Percentiles rank a stretch among this genome's conserved stretches.
Evolutionary conservation across 2,329 filamentous ascomycete genomes (phyloP).

Genomic region (Phialophora macrospora): DNA sequence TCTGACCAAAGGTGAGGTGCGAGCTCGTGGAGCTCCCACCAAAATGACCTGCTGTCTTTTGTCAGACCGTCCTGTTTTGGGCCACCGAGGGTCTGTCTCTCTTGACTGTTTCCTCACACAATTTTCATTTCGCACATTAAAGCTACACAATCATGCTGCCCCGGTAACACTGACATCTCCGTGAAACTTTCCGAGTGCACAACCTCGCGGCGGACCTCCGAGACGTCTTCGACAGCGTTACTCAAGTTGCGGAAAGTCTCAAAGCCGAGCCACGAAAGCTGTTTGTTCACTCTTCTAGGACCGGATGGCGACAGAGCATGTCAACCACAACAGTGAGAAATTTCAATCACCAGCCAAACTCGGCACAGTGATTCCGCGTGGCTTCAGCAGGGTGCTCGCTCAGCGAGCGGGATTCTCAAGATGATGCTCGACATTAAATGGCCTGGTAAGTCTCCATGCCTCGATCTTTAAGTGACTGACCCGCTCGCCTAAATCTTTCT

Average conservation of each 20-base stretch:
- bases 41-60: neutral
- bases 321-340: constrained; percentile 5
- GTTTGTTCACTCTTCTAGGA: neutral
- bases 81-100: neutral
- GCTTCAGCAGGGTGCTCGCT: neutral
- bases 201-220: constrained; percentile 17
- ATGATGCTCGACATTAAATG: constrained; percentile 1
- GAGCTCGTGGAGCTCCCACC: neutral
- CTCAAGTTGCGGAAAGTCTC: neutral
- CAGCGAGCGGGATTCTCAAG: neutral
- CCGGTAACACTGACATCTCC: neutral
- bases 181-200: neutral
- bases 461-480: neutral
- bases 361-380: constrained; percentile 6
- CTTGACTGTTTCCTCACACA: neutral
- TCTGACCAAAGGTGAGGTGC: neutral
- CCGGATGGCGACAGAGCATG: constrained; percentile 6
- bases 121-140: neutral
- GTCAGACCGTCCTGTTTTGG: neutral
- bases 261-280: neutral
- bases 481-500: neutral
- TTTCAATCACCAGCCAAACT: neutral
- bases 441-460: neutral
- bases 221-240: constrained; percentile 12
- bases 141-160: neutral